These are phyloP conservation scores for Sporothrix protearum DNA, from an alignment of 2,329 filamentous ascomycete genomes.

Conservation along the genomic window DNA sequence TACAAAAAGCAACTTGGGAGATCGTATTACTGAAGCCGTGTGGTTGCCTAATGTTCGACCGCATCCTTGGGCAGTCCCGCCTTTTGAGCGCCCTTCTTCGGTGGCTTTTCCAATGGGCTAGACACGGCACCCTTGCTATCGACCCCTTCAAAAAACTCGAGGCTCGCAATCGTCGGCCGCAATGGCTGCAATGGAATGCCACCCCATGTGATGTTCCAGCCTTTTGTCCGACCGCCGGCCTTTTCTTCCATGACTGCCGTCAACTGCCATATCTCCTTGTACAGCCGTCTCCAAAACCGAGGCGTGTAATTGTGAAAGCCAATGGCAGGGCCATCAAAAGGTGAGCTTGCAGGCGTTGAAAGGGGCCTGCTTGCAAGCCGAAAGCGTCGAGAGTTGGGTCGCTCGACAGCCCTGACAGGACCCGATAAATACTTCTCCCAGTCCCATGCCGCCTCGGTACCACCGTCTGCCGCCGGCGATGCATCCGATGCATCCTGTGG, in stretches of 20 bases:
- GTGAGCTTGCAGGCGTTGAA: constrained; percentile 27
- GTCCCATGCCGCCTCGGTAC: constrained; percentile 34
- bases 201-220: constrained; percentile 48
- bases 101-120: not conserved
- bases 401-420: constrained; percentile 41
- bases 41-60: not conserved
- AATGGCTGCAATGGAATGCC: constrained; percentile 31
- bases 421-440: constrained; percentile 44
- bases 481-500: not conserved
- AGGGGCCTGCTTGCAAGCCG: constrained; percentile 26
- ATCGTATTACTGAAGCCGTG: not conserved
- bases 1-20: not conserved
- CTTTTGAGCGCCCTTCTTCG: not conserved
- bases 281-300: constrained; percentile 48
- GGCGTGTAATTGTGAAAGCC: constrained; percentile 37
- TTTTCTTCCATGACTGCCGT: constrained; percentile 42
- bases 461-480: not conserved
- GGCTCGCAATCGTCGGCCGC: constrained; percentile 36
- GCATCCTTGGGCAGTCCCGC: not conserved
- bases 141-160: constrained; percentile 49
- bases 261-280: constrained; percentile 45
- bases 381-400: constrained; percentile 35
- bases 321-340: constrained; percentile 34
- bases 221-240: constrained; percentile 25
- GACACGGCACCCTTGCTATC: constrained; percentile 33